Percentiles rank a stretch among this genome's conserved stretches.
Conservation (phyloP, 352 stramenopile species). For the Globisporangium nodosum region DNA sequence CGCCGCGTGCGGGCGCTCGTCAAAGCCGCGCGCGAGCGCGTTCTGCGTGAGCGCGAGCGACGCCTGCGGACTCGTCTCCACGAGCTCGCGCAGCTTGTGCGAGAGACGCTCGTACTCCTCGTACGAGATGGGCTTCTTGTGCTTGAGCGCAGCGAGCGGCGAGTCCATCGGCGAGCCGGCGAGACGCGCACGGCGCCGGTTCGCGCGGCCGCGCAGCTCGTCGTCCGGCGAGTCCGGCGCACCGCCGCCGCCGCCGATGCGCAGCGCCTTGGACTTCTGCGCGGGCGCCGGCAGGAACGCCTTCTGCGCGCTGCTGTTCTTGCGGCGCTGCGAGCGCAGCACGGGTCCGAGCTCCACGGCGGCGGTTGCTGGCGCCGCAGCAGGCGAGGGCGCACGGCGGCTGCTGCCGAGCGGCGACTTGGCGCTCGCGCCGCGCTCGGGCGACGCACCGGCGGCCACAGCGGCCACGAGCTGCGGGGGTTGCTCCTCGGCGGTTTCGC, state of each 20-base stretch:
- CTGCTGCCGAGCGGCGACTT: constrained; percentile 3
- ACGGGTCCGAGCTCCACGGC: constrained; percentile 25
- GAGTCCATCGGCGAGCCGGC: constrained; percentile 36
- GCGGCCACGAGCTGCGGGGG: not conserved
- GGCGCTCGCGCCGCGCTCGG: constrained; percentile 1
- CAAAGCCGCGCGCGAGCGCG: constrained; percentile 37
- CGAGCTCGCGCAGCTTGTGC: constrained; percentile 53
- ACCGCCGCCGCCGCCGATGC: constrained; percentile 20
- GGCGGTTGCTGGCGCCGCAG: constrained; percentile 9
- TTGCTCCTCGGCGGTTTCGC: not conserved
- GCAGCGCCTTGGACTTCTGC: constrained; percentile 43
- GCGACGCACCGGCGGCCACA: not conserved
- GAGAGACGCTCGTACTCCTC: constrained; percentile 72
- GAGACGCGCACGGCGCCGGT: constrained; percentile 11
- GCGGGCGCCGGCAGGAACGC: constrained; percentile 37
- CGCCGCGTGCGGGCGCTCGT: constrained; percentile 17
- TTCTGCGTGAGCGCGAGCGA: constrained; percentile 52
- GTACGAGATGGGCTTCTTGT: constrained; percentile 71
- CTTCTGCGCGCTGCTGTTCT: constrained; percentile 36
- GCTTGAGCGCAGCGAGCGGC: constrained; percentile 55
- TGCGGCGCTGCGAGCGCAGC: constrained; percentile 23
- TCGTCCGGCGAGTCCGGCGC: constrained; percentile 13
- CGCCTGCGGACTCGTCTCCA: constrained; percentile 56
- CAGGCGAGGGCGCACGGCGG: not conserved
- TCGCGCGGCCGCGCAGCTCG: constrained; percentile 4